These are phyloP conservation scores for Pythium angustatum DNA, from an alignment of 352 stramenopile species.

Conservation along the genomic window DNA sequence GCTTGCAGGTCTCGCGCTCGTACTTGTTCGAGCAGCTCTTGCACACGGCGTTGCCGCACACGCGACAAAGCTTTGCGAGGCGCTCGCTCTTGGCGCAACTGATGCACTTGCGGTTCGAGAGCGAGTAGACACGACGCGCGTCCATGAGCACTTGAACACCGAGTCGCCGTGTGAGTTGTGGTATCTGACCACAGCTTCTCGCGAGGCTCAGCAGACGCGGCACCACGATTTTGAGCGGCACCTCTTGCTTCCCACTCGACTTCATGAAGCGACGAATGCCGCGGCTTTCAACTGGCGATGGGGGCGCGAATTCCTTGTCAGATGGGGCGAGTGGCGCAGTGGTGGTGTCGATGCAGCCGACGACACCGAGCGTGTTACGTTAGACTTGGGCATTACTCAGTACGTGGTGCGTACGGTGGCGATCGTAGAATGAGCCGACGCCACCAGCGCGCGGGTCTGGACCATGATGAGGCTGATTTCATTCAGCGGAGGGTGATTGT, in stretches of 20 bases:
- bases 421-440: neutral
- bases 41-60: constrained; percentile 67
- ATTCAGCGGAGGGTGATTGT: too few relatives aligned
- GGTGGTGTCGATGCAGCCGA: neutral
- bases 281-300: too few relatives aligned
- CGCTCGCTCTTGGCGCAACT: constrained; percentile 51
- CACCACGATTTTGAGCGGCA: constrained; percentile 11
- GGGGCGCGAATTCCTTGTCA: too few relatives aligned
- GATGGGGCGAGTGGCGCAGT: too few relatives aligned
- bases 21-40: constrained; percentile 41
- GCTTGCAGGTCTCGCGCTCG: constrained; percentile 24
- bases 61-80: constrained; percentile 45
- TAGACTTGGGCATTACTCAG: neutral
- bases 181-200: constrained; percentile 31
- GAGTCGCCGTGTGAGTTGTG: constrained; percentile 54
- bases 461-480: too few relatives aligned
- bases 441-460: neutral
- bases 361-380: neutral
- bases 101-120: constrained; percentile 47
- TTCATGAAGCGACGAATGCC: too few relatives aligned
- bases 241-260: constrained; percentile 20
- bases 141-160: constrained; percentile 56
- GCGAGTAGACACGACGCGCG: constrained; percentile 38
- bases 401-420: neutral
- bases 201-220: constrained; percentile 22